These are phyloP conservation scores for Coniochaeta ligniaria DNA, from an alignment of 2,329 filamentous ascomycete species.

Conservation along the genomic window DNA sequence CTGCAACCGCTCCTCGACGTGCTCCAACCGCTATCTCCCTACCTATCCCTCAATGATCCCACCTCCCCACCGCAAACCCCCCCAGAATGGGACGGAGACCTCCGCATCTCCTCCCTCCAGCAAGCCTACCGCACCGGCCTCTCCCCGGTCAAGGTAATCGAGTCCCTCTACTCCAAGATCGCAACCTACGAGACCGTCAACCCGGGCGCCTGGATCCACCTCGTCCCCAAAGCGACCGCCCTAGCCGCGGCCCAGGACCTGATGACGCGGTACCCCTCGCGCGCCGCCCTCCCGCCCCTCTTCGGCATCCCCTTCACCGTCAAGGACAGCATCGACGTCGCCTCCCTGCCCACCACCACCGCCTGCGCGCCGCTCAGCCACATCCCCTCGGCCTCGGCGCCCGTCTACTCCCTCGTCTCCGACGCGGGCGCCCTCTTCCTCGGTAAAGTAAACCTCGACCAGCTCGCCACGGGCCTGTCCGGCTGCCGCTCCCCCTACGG, in stretches of 20 bases:
- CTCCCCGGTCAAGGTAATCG: conserved; percentile 19
- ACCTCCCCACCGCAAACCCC: not conserved
- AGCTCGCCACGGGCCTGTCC: conserved; percentile 52
- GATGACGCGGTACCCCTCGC: conserved; percentile 10
- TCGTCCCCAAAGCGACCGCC: conserved; percentile 27
- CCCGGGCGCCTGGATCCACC: conserved; percentile 36
- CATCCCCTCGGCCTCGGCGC: conserved; percentile 33
- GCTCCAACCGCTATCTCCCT: not conserved
- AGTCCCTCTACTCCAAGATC: conserved; percentile 2
- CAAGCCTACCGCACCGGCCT: conserved; percentile 31
- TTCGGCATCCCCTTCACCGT: conserved; percentile 48
- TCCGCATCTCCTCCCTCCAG: conserved; percentile 32
- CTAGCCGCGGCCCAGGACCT: conserved; percentile 32
- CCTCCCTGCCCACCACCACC: conserved; percentile 39
- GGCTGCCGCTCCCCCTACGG: conserved; percentile 53
- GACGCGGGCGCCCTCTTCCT: conserved; percentile 43
- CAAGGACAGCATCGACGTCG: conserved; percentile 48
- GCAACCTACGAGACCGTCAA: conserved; percentile 1
- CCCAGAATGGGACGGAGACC: conserved; percentile 26
- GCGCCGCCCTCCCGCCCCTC: conserved; percentile 28
- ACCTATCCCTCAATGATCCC: not conserved
- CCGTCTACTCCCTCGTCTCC: conserved; percentile 35
- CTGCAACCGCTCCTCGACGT: conserved; percentile 11
- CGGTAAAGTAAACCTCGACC: conserved; percentile 52
- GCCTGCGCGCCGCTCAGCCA: conserved; percentile 41